Evolutionary conservation across 345 rosid species (phyloP).

Genomic region (Citrus reticulata): DNA sequence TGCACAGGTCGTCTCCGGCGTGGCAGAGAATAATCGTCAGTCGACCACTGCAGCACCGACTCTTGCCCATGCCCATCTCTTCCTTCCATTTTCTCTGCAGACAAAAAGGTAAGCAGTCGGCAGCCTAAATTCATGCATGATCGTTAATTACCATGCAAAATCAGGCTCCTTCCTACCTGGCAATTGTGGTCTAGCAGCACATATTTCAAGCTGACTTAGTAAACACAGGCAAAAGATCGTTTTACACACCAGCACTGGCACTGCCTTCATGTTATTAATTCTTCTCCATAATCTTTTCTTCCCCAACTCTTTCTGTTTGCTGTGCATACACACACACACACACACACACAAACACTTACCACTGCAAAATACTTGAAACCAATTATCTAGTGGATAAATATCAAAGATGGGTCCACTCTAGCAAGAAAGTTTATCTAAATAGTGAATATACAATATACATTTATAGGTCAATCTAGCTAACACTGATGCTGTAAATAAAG

Average conservation of each 20-base stretch:
- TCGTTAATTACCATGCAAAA: background rate
- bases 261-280: conserved; percentile 12
- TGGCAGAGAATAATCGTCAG: conserved; percentile 24
- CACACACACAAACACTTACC: too few relatives aligned
- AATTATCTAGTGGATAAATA: conserved; percentile 7
- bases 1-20: conserved; percentile 19
- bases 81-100: conserved; percentile 15
- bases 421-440: background rate
- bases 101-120: background rate
- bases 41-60: conserved; percentile 13
- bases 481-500: conserved; percentile 1
- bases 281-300: conserved; percentile 4
- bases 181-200: conserved; percentile 12
- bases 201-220: conserved; percentile 5
- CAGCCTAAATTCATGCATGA: background rate
- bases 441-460: background rate
- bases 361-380: background rate
- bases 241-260: background rate
- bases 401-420: conserved; percentile 9
- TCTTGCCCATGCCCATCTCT: background rate
- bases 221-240: conserved; percentile 18
- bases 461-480: conserved; percentile 7
- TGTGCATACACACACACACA: accelerated
- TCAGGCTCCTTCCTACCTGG: conserved; percentile 4
- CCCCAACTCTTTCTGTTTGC: too few relatives aligned